Evolutionary conservation across 768 basidiomycete genomes (phyloP).

Genomic region (Coprinopsis strossmayeri): DNA sequence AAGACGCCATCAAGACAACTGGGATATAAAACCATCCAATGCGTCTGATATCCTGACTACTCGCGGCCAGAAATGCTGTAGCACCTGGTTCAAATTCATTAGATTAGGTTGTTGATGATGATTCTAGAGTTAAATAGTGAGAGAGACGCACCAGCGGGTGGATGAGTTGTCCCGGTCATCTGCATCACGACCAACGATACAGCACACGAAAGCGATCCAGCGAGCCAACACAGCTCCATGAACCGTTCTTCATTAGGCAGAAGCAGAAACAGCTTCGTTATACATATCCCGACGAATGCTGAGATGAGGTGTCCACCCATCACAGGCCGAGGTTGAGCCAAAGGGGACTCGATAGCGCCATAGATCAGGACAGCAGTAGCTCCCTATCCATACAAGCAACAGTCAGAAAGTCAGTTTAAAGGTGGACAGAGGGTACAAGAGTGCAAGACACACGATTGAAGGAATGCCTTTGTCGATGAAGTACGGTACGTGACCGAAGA

Average conservation of each 20-base stretch:
- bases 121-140: neutral
- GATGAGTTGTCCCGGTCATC: slow-evolving; percentile 44
- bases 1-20: slow-evolving; percentile 41
- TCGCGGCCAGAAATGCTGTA: slow-evolving; percentile 44
- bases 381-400: no score
- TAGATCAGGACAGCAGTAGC: slow-evolving; percentile 52
- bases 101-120: no score
- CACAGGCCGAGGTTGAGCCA: slow-evolving; percentile 47
- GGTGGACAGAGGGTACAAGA: no score
- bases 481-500: slow-evolving; percentile 41
- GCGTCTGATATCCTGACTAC: slow-evolving; percentile 32
- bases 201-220: slow-evolving; percentile 38
- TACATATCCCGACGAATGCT: slow-evolving; percentile 39
- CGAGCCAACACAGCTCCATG: slow-evolving; percentile 41
- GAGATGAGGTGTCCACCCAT: slow-evolving; percentile 47
- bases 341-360: slow-evolving; percentile 43
- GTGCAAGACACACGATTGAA: no score
- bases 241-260: slow-evolving; percentile 36
- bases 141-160: slow-evolving; percentile 39
- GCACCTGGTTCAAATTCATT: no score
- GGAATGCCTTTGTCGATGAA: slow-evolving; percentile 41
- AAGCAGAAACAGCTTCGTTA: slow-evolving; percentile 45
- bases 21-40: slow-evolving; percentile 51
- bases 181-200: slow-evolving; percentile 42
- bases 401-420: no score